Conservation (phyloP, 768 basidiomycete species). For the Melanogaster broomeanus region DNA sequence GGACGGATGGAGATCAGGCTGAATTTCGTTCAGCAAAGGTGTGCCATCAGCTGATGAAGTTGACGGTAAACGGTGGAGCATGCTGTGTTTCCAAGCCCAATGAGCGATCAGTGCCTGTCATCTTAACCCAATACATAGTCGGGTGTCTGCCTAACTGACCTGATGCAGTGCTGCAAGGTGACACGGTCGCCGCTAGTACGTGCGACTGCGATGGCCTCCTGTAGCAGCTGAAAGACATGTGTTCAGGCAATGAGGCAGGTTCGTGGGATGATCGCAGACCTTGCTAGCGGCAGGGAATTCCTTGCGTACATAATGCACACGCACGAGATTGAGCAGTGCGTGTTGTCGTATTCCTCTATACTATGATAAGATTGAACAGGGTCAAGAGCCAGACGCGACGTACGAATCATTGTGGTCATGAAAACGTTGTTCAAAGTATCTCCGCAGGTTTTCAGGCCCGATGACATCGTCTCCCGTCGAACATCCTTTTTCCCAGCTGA, state of each 20-base stretch:
- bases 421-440: slow-evolving; percentile 86
- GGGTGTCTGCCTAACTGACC: slow-evolving; percentile 41
- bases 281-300: slow-evolving; percentile 71
- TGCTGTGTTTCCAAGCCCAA: slow-evolving; percentile 39
- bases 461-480: slow-evolving; percentile 67
- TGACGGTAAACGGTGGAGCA: slow-evolving; percentile 71
- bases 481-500: slow-evolving; percentile 69
- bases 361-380: not conserved
- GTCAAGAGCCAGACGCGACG: slow-evolving; percentile 27
- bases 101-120: slow-evolving; percentile 13
- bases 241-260: slow-evolving; percentile 1
- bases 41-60: slow-evolving; percentile 36
- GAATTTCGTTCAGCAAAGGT: slow-evolving; percentile 68
- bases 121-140: not conserved
- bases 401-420: slow-evolving; percentile 81
- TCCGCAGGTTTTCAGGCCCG: slow-evolving; percentile 69
- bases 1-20: slow-evolving; percentile 72
- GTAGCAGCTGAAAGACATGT: slow-evolving; percentile 50
- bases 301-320: slow-evolving; percentile 72
- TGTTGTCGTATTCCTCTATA: slow-evolving; percentile 76
- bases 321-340: slow-evolving; percentile 73
- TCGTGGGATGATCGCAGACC: slow-evolving; percentile 36
- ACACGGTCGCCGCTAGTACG: slow-evolving; percentile 70
- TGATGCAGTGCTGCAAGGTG: slow-evolving; percentile 79
- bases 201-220: slow-evolving; percentile 78